These are phyloP conservation scores for Penicillium sp. DNA, from an alignment of 2,329 filamentous ascomycete genomes.

Conservation along the genomic window DNA sequence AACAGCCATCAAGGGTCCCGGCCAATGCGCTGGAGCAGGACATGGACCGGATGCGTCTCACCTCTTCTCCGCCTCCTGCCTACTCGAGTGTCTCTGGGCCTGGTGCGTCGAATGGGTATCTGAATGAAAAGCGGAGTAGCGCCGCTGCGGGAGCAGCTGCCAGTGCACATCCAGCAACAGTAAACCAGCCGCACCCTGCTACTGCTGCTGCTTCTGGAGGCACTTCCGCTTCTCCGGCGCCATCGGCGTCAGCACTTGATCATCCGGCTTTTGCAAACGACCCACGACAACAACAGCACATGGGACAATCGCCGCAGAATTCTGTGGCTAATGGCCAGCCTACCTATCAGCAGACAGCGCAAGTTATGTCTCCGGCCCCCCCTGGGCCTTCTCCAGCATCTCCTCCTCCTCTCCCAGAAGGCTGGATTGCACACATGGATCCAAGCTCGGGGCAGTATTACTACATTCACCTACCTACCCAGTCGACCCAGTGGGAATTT, in stretches of 20 bases:
- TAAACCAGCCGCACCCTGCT: conserved; percentile 18
- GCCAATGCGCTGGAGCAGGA: conserved; percentile 78
- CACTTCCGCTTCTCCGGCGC: conserved; percentile 22
- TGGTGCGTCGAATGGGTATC: conserved; percentile 56
- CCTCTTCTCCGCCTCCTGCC: conserved; percentile 85
- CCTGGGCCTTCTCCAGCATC: conserved; percentile 63
- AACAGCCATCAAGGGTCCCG: conserved; percentile 42
- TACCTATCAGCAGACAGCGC: conserved; percentile 21
- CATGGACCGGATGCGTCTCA: conserved; percentile 73
- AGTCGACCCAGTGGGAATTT: conserved; percentile 98
- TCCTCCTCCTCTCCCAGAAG: conserved; percentile 89
- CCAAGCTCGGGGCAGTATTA: conserved; percentile 97
- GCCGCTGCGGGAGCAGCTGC: conserved; percentile 23
- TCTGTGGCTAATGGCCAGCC: conserved; percentile 28
- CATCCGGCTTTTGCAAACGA: conserved; percentile 94
- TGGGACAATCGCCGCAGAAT: conserved; percentile 39
- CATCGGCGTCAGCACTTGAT: conserved; percentile 44
- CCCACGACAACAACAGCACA: conserved; percentile 47
- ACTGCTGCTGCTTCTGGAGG: conserved; percentile 14
- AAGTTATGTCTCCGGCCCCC: conserved; percentile 35
- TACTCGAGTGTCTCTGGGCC: conserved; percentile 70
- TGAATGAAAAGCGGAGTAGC: conserved; percentile 69
- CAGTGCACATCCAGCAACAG: conserved; percentile 25
- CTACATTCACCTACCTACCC: conserved; percentile 92
- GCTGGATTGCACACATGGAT: conserved; percentile 96